Conservation (phyloP, 2,329 filamentous ascomycete species). For the Beauveria pseudobassiana region DNA sequence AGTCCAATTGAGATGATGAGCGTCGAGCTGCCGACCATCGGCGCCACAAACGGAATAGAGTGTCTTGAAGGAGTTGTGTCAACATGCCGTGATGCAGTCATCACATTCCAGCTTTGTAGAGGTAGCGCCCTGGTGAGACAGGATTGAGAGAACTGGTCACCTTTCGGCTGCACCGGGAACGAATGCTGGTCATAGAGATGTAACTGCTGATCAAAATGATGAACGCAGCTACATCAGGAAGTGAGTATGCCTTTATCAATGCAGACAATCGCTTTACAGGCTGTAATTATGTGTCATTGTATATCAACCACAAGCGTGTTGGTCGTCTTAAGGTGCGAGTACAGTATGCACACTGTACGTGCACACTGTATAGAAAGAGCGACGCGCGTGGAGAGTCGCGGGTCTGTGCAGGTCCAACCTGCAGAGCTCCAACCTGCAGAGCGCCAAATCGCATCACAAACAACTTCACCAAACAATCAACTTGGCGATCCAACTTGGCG, state of each 20-base stretch:
- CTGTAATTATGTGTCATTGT: too few species aligned
- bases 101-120: slow-evolving; percentile 15
- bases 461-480: not conserved
- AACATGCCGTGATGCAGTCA: slow-evolving; percentile 15
- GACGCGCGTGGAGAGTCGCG: not conserved
- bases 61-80: not conserved
- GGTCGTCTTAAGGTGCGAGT: slow-evolving; percentile 4
- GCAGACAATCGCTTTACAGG: too few species aligned
- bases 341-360: not conserved
- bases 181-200: not conserved
- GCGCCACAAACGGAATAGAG: not conserved
- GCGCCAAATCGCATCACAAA: not conserved
- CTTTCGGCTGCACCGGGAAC: slow-evolving; percentile 6
- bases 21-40: not conserved
- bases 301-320: not conserved
- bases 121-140: slow-evolving; percentile 2
- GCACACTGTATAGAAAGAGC: not conserved
- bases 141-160: not conserved
- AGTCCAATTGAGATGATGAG: not conserved
- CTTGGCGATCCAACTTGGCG: not conserved
- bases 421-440: not conserved
- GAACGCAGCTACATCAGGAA: too few species aligned
- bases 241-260: too few species aligned
- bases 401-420: not conserved
- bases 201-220: not conserved